Evolutionary conservation across 148 eudicot genomes (phyloP), one percentile per base, ranked within the genome.

Genomic region (Suaeda aralocaspica): DNA sequence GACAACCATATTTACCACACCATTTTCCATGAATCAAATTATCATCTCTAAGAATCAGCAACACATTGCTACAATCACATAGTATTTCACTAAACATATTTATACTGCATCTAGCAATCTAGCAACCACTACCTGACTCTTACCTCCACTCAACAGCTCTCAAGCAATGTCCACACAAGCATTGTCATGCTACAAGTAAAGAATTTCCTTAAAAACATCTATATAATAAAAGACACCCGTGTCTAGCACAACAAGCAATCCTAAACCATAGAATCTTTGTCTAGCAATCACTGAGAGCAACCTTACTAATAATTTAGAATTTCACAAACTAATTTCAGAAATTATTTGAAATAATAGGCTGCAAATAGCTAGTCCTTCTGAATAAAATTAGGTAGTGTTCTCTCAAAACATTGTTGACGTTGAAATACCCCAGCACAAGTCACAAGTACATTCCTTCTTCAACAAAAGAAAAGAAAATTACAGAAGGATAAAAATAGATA

Each of bases 21-120:
- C 16, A 46, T 46, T 19, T 46, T 46, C 19, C 50, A 11, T 25
- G 29, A 22, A 25, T 55, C 26, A 55, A 9, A 55, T 30, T 55
- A n/a, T 29, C 62, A 58, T 14, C 29, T 28, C 62, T 28, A 29
- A 58, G 39, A 58, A 58, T 28, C 58, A 53, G 22, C 62, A 53
- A 12, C 62, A 28, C 15, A 5, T 28, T 29, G 33, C 15, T 25
- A 12, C 31, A 25, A 56, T 24, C 33, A 12, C 28, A 56, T 7
- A 56, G 30, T 7, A 26, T 3, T 26, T 50, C 55, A 50, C 55
- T 50, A 50, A 3, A 42, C 13, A 42, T 10, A 50, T 50, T 15
- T 15, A 8, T 15, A 18, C 55, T 50, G 16, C 55, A 10, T 15
- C n/a, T 5, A 4, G 16, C 5, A n/a, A n/a, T n/a, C 55, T 50